These are phyloP conservation scores for Bisporella sp. DNA, from an alignment of 2,329 filamentous ascomycete species.

Conservation along the genomic window DNA sequence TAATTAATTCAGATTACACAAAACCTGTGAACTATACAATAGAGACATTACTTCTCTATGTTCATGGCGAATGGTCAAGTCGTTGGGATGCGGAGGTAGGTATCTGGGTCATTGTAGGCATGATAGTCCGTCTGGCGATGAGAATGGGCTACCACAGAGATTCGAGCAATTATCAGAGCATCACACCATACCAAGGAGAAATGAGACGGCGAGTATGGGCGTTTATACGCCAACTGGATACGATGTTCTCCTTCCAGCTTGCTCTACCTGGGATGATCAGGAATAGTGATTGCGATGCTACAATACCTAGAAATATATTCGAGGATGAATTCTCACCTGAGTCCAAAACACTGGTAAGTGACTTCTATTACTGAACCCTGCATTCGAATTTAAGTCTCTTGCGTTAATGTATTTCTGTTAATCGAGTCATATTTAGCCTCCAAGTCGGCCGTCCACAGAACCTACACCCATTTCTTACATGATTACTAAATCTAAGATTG, in stretches of 20 bases:
- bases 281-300: slow-evolving; percentile 67
- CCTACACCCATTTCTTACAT: slow-evolving; percentile 73
- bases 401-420: too few relatives aligned
- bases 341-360: slow-evolving; percentile 38
- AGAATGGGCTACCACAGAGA: slow-evolving; percentile 63
- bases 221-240: slow-evolving; percentile 64
- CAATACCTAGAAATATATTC: slow-evolving; percentile 70
- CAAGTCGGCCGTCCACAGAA: slow-evolving; percentile 59
- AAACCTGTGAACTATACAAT: slow-evolving; percentile 67
- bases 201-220: slow-evolving; percentile 66
- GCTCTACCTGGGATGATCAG: slow-evolving; percentile 59
- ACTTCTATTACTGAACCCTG: too few relatives aligned
- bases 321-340: slow-evolving; percentile 72
- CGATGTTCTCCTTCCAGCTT: slow-evolving; percentile 70
- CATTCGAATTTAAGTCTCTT: too few relatives aligned
- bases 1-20: slow-evolving; percentile 71
- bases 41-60: slow-evolving; percentile 70
- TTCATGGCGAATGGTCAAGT: slow-evolving; percentile 68
- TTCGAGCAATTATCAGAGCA: slow-evolving; percentile 63
- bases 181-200: slow-evolving; percentile 72
- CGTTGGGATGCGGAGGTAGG: slow-evolving; percentile 63
- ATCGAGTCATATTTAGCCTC: slow-evolving; percentile 42
- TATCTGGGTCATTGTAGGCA: slow-evolving; percentile 42
- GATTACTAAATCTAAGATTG: slow-evolving; percentile 60
- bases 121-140: slow-evolving; percentile 49